phyloP scores from a whole-genome alignment of 2,329 filamentous ascomycete genomes.

The Aureobasidium subglaciale region DNA sequence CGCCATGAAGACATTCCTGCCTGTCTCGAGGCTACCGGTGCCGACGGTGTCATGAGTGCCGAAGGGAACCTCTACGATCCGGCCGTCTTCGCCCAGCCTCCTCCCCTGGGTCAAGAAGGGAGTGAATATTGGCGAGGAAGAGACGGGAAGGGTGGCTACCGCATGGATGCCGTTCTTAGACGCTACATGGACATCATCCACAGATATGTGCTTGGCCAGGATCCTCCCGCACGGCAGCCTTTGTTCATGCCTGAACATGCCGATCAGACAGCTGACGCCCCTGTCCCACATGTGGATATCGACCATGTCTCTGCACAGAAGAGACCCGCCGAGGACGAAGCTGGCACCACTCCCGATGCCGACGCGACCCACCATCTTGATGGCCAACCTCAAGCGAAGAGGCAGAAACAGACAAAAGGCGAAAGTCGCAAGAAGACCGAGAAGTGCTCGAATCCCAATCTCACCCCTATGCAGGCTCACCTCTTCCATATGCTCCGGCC shows the following conservation, averaged over 20 bases:
- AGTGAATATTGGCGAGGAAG: slow-evolving; percentile 80
- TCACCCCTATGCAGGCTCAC: slow-evolving; percentile 79
- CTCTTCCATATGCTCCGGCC: slow-evolving; percentile 86
- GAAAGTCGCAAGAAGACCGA: slow-evolving; percentile 38
- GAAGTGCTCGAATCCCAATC: slow-evolving; percentile 47
- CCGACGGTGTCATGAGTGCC: slow-evolving; percentile 90
- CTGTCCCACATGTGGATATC: slow-evolving; percentile 28
- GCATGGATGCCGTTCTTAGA: slow-evolving; percentile 79
- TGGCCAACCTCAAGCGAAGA: slow-evolving; percentile 38
- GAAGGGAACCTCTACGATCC: slow-evolving; percentile 94
- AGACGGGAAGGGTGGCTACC: slow-evolving; percentile 74
- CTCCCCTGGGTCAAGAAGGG: slow-evolving; percentile 56
- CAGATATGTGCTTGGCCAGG: slow-evolving; percentile 60
- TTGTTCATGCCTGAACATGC: slow-evolving; percentile 61
- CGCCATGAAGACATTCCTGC: slow-evolving; percentile 67
- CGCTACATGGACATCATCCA: slow-evolving; percentile 90
- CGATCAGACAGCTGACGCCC: slow-evolving; percentile 16
- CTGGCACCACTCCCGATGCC: slow-evolving; percentile 13
- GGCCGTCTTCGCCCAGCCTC: slow-evolving; percentile 68
- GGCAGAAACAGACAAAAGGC: slow-evolving; percentile 41
- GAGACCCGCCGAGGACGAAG: slow-evolving; percentile 28
- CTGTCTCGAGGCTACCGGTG: slow-evolving; percentile 77
- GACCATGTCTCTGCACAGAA: slow-evolving; percentile 3
- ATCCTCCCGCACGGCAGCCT: slow-evolving; percentile 60
- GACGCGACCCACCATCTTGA: slow-evolving; percentile 16